Conservation (phyloP, 2,329 filamentous ascomycete genomes). For the Trichophyton schoenleinii region DNA sequence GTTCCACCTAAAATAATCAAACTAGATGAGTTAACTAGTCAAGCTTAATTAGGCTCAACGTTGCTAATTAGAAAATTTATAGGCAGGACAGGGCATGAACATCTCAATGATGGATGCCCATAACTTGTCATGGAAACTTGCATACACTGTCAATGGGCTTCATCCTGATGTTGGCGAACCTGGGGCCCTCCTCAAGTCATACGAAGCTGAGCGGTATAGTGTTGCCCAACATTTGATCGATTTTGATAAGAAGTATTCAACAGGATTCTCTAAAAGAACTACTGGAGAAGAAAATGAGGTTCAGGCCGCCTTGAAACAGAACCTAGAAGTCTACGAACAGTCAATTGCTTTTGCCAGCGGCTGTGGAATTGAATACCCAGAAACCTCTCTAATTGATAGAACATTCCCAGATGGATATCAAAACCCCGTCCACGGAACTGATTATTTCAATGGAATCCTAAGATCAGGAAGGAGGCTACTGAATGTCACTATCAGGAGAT, state of each 20-base stretch:
- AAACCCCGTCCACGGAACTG: constrained; percentile 21
- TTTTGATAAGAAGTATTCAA: constrained; percentile 30
- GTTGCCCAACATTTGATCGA: constrained; percentile 29
- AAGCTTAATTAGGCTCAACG: neutral
- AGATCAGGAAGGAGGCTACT: constrained; percentile 25
- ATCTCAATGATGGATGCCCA: constrained; percentile 53
- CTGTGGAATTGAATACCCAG: constrained; percentile 28
- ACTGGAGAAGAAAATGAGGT: constrained; percentile 15
- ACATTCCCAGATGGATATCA: neutral
- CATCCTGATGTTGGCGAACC: constrained; percentile 15
- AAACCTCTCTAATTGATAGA: constrained; percentile 21
- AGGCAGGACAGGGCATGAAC: constrained; percentile 58
- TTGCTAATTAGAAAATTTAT: neutral
- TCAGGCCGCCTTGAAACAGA: constrained; percentile 24
- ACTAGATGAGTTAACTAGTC: no score
- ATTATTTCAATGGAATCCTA: constrained; percentile 26
- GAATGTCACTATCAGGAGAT: constrained; percentile 23
- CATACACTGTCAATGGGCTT: constrained; percentile 26
- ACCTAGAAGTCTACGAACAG: constrained; percentile 26
- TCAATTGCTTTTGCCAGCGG: constrained; percentile 30
- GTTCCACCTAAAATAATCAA: neutral
- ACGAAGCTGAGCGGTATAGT: constrained; percentile 26
- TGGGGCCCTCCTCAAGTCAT: constrained; percentile 24
- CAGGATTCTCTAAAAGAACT: constrained; percentile 30
- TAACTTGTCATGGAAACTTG: constrained; percentile 33